Base-by-base conservation (phyloP, 1,284 basidiomycete species). In the Phenoliferia sp. region DNA sequence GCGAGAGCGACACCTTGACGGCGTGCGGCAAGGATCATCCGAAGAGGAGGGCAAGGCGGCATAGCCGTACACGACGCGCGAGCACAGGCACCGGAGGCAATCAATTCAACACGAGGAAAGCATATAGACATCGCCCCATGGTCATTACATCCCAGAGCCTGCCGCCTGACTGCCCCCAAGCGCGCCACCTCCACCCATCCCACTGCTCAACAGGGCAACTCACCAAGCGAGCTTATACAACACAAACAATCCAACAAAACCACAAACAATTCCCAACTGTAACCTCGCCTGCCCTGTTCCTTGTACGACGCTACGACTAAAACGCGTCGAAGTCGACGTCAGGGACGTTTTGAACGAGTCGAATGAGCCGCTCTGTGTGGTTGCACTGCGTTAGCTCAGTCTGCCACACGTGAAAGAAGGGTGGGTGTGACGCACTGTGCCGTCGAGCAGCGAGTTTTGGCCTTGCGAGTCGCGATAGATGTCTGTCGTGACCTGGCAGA, bases 341-440 rank as follows among this genome's bases (percentile, higher is more conserved):
- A 75, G 67, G 10, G 71, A 72, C 29, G 70, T 68, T 61, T 73
- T 74, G 69, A 75, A 75, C 34, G 54, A 64, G 68, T 75, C 74
- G 63, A 75, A 73, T 28, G 73, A 62, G 63, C 65, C 65, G 59
- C 69, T 69, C 74, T 75, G 67, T 17, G 32, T 7, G 6, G 48
- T 9, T 52, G 22, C 48, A 52, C 22, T 26, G 17, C 12, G 39
- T 22, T 22, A 9, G 5, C 22, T 52, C 48, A 52, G 48, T 26
- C 19, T 52, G 22, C 48, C 48, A 7, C 9, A n/a, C 48, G 28
- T 19, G 26, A 17, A 3, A 3, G 29, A 5, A 19, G 19, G 28
- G 19, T 3, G 17, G 6, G 50, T 17, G 31, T n/a, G 7, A n/a
- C 73, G 44, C 31, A 76, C 75, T 7, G 75, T 76, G 9, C 65